A percentile compares a stretch with the other conserved stretches of the same genome.
phyloP scores from a whole-genome alignment of 768 basidiomycete species.

The Artomyces pyxidatus region DNA sequence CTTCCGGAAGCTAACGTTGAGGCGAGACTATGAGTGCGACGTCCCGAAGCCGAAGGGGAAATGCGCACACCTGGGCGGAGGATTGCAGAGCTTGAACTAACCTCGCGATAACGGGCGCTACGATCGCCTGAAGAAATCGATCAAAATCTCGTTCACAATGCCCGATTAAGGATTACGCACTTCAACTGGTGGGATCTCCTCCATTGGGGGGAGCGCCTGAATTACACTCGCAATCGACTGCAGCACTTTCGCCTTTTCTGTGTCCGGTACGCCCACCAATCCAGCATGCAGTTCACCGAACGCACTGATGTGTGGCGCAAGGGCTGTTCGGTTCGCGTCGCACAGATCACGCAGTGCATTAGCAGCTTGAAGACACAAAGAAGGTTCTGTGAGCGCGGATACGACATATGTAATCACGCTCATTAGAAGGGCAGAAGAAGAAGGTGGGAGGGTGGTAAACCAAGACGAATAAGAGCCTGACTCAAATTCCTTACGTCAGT shows the following conservation, averaged over 20 bases:
- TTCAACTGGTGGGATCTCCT: conserved; percentile 72
- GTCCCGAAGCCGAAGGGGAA: conserved; percentile 69
- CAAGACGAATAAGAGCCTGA: conserved; percentile 71
- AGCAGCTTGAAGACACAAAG: conserved; percentile 64
- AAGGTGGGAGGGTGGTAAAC: conserved; percentile 51
- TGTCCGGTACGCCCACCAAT: conserved; percentile 69
- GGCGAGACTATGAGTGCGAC: conserved; percentile 61
- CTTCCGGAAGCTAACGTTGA: conserved; percentile 68
- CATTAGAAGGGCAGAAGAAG: conserved; percentile 40
- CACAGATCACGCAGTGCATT: conserved; percentile 80
- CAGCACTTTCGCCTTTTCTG: conserved; percentile 83
- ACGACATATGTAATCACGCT: conserved; percentile 63
- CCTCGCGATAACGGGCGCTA: conserved; percentile 65
- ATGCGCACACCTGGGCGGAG: conserved; percentile 39
- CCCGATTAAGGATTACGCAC: conserved; percentile 29
- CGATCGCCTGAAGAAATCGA: conserved; percentile 45
- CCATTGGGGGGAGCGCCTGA: conserved; percentile 74
- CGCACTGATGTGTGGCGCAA: conserved; percentile 76
- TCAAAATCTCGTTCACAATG: neutral
- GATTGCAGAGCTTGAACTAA: conserved; percentile 54
- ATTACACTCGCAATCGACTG: conserved; percentile 92
- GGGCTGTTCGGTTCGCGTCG: conserved; percentile 78
- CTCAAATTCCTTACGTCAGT: neutral
- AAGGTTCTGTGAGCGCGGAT: conserved; percentile 56
- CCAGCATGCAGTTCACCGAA: conserved; percentile 81